Percentiles rank a stretch among this genome's conserved stretches.
These are phyloP conservation scores for Colletotrichum tabaci DNA, from an alignment of 2,329 filamentous ascomycete genomes.

Conservation along the genomic window DNA sequence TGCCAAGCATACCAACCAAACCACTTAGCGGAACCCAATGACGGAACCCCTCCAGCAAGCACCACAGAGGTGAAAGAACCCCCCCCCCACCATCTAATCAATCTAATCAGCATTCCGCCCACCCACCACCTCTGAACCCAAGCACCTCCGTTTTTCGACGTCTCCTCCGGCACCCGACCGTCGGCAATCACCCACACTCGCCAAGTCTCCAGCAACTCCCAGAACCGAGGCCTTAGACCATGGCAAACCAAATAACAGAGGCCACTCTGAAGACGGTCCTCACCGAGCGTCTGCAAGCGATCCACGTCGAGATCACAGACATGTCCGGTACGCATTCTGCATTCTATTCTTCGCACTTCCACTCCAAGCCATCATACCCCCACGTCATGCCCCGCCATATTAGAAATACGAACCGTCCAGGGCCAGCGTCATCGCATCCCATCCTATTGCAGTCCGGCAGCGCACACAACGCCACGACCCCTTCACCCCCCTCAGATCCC, in stretches of 20 bases:
- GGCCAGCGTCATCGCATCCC: background rate
- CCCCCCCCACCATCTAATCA: constrained; percentile 44
- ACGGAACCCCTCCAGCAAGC: constrained; percentile 9
- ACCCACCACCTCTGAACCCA: constrained; percentile 9
- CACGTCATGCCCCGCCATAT: constrained; percentile 36
- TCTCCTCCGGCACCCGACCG: constrained; percentile 19
- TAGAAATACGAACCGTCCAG: constrained; percentile 15
- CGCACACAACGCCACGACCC: background rate
- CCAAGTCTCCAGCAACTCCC: background rate
- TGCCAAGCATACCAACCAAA: background rate
- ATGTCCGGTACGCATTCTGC: constrained; percentile 80
- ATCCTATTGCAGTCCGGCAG: constrained; percentile 31
- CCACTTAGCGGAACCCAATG: constrained; percentile 1
- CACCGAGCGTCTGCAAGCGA: constrained; percentile 78
- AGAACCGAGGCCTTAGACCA: constrained; percentile 45
- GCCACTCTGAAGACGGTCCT: constrained; percentile 79
- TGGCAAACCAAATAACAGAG: constrained; percentile 79
- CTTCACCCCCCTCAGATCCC: background rate
- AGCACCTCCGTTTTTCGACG: constrained; percentile 40
- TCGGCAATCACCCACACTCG: background rate
- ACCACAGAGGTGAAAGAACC: background rate
- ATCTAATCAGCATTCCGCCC: constrained; percentile 37
- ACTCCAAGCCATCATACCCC: constrained; percentile 7
- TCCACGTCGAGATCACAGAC: constrained; percentile 90
- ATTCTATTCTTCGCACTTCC: constrained; percentile 17